Evolutionary conservation across 495 filamentous ascomycete genomes (phyloP).

Genomic region (Hypoxylon lienhwacheense): DNA sequence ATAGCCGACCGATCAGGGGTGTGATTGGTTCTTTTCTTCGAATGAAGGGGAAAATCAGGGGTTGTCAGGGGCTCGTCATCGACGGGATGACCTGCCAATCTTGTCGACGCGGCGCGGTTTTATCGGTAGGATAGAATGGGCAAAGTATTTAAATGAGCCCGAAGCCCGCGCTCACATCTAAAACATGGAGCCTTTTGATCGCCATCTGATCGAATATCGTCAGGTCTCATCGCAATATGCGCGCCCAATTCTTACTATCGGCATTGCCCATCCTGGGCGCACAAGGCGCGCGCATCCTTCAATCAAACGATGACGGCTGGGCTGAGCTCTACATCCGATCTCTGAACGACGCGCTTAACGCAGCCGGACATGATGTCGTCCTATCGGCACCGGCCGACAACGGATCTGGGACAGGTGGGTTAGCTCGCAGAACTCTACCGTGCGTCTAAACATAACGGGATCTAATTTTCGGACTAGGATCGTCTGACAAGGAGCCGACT

Average conservation of each 20-base stretch:
- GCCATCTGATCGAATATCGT: background rate
- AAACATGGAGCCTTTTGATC: constrained; percentile 1
- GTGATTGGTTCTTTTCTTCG: constrained; percentile 9
- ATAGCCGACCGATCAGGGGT: constrained; percentile 8
- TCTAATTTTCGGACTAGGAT: constrained; percentile 47
- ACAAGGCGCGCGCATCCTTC: constrained; percentile 58
- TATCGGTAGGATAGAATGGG: background rate
- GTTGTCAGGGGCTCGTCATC: constrained; percentile 13
- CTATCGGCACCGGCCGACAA: constrained; percentile 67
- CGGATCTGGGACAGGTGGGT: constrained; percentile 61
- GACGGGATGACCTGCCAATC: constrained; percentile 11
- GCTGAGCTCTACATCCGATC: constrained; percentile 65
- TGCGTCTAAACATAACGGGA: background rate
- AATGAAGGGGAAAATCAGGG: constrained; percentile 1
- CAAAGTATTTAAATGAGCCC: constrained; percentile 19
- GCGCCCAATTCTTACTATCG: constrained; percentile 15
- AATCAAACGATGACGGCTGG: constrained; percentile 74
- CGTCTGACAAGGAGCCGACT: constrained; percentile 51
- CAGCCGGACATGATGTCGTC: constrained; percentile 59
- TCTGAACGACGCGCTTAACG: constrained; percentile 55
- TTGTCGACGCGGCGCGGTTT: constrained; percentile 12
- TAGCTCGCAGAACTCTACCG: background rate
- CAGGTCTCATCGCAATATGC: constrained; percentile 19
- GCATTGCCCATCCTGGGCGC: constrained; percentile 15
- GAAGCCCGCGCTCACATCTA: background rate